Evolutionary conservation across 805 yeast genomes (phyloP).

Genomic region (Kodamaea restingae): DNA sequence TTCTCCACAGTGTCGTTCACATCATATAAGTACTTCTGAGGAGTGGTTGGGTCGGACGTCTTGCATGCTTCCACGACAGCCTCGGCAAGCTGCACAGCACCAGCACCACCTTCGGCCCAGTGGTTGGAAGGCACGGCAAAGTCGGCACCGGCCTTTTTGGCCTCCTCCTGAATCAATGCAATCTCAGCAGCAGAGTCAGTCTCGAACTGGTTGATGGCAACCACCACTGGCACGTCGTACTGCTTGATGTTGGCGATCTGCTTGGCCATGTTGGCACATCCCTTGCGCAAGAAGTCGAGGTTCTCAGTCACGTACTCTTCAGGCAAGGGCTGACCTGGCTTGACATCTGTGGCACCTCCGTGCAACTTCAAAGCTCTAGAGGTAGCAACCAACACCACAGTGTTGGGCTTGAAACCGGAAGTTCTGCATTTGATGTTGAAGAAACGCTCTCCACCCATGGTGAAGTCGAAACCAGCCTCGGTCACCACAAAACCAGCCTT

Average conservation of each 20-base stretch:
- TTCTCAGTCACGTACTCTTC: constrained; percentile 76
- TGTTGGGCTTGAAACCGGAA: constrained; percentile 83
- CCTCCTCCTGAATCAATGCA: constrained; percentile 71
- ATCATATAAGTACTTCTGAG: constrained; percentile 60
- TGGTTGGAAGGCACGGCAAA: constrained; percentile 90
- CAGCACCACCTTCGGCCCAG: constrained; percentile 94
- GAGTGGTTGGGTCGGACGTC: constrained; percentile 30
- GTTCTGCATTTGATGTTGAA: constrained; percentile 93
- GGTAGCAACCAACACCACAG: constrained; percentile 91
- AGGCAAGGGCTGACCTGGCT: constrained; percentile 88
- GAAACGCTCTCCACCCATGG: constrained; percentile 99
- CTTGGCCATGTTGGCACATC: constrained; percentile 85
- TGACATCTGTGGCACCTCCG: constrained; percentile 96
- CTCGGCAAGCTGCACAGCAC: constrained; percentile 79
- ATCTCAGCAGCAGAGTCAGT: constrained; percentile 81
- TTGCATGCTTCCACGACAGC: constrained; percentile 73
- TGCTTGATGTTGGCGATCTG: constrained; percentile 82
- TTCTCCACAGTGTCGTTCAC: constrained; percentile 70
- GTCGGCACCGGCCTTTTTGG: constrained; percentile 86
- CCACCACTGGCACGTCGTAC: constrained; percentile 89
- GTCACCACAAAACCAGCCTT: constrained; percentile 83
- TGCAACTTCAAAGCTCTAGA: constrained; percentile 95
- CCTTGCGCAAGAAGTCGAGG: constrained; percentile 68
- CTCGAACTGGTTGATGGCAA: constrained; percentile 80
- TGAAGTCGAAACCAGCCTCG: constrained; percentile 97